Percentiles rank a stretch among this genome's conserved stretches.
phyloP scores from a whole-genome alignment of 345 rosid species.

The Draba incana region DNA sequence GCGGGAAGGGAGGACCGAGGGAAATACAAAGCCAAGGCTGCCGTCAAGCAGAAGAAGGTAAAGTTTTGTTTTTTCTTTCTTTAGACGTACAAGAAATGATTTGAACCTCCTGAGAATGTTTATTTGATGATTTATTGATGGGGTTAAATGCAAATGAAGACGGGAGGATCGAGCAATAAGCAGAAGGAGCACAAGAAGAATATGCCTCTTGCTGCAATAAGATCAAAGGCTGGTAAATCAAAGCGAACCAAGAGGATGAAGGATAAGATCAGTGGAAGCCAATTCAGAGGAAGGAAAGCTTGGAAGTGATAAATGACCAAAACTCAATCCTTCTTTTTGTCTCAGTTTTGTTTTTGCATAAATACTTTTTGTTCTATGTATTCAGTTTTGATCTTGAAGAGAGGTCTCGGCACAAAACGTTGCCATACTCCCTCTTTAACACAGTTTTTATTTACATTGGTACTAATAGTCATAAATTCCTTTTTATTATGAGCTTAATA shows the following conservation, averaged over 20 bases:
- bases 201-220: slow-evolving; percentile 85
- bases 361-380: slow-evolving; percentile 8
- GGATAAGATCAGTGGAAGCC: slow-evolving; percentile 54
- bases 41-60: slow-evolving; percentile 88
- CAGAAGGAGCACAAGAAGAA: slow-evolving; percentile 88
- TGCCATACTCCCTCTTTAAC: background rate
- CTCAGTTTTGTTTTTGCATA: slow-evolving; percentile 24
- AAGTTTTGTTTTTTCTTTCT: background rate
- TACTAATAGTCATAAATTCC: too few species aligned
- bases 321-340: slow-evolving; percentile 7
- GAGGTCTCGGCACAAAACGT: background rate
- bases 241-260: slow-evolving; percentile 59
- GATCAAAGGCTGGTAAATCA: slow-evolving; percentile 58
- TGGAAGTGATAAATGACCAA: slow-evolving; percentile 59
- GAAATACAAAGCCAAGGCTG: slow-evolving; percentile 69
- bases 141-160: slow-evolving; percentile 46
- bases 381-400: slow-evolving; percentile 6
- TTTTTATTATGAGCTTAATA: too few species aligned
- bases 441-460: too few species aligned
- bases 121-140: slow-evolving; percentile 5
- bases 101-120: background rate
- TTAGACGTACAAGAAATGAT: background rate
- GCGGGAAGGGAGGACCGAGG: slow-evolving; percentile 92
- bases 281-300: slow-evolving; percentile 85
- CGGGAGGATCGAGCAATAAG: slow-evolving; percentile 77